Conservation (phyloP, 2,329 filamentous ascomycete genomes). For the Nemania sp. region DNA sequence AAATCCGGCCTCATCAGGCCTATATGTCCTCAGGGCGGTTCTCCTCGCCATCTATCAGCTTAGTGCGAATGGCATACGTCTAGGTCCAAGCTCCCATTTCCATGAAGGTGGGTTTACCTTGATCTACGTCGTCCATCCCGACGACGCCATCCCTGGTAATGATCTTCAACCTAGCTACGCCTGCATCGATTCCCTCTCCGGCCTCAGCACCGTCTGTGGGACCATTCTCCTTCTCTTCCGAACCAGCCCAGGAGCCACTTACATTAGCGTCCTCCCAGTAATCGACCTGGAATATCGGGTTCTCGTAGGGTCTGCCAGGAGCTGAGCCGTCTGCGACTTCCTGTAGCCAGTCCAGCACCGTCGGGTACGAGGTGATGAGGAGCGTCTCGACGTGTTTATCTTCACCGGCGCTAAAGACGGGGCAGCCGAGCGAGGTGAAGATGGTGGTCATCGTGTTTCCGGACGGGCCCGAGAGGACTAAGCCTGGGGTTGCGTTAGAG, state of each 20-base stretch:
- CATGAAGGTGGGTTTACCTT: background rate
- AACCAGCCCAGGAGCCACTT: slow-evolving; percentile 46
- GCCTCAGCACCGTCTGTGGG: slow-evolving; percentile 6
- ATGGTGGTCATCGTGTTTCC: slow-evolving; percentile 58
- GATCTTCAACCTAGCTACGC: background rate
- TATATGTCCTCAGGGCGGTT: background rate
- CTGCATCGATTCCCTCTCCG: background rate
- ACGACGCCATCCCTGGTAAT: background rate
- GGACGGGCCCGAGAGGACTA: slow-evolving; percentile 64
- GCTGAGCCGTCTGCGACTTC: slow-evolving; percentile 59
- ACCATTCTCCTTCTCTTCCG: slow-evolving; percentile 19
- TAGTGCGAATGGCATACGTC: slow-evolving; percentile 21
- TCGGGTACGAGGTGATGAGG: slow-evolving; percentile 65
- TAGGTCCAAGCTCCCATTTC: slow-evolving; percentile 2
- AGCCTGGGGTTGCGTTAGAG: slow-evolving; percentile 64
- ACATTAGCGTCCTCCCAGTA: slow-evolving; percentile 36
- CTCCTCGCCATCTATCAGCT: slow-evolving; percentile 21
- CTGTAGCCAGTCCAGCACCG: slow-evolving; percentile 72
- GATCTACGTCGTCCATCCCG: background rate
- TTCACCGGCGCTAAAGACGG: slow-evolving; percentile 77
- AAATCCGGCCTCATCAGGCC: background rate
- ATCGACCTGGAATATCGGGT: slow-evolving; percentile 54
- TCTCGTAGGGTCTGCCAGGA: slow-evolving; percentile 51
- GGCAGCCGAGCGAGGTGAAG: slow-evolving; percentile 68
- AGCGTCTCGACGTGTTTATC: slow-evolving; percentile 69